Evolutionary conservation across 176 grass and related monocot genomes (phyloP).

Genomic region (Aegilops longissima): DNA sequence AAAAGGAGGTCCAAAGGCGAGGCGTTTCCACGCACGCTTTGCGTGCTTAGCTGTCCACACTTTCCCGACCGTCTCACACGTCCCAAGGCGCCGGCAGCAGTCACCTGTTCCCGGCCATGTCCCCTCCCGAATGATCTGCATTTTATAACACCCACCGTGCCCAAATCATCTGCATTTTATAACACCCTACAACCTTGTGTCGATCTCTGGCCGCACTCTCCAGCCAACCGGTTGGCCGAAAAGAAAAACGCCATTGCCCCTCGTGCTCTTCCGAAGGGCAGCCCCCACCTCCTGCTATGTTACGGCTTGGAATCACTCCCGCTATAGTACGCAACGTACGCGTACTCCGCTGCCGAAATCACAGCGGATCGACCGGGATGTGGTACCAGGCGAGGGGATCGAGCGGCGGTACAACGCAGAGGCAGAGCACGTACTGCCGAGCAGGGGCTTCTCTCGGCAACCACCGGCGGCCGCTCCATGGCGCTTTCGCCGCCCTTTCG

Average conservation of each 20-base stretch:
- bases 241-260: neutral
- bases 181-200: neutral
- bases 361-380: neutral
- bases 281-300: neutral
- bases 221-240: neutral
- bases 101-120: conserved; percentile 5
- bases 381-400: neutral
- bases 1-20: neutral
- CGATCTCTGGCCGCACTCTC: neutral
- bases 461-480: neutral
- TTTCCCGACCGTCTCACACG: conserved; percentile 20
- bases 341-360: neutral
- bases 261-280: neutral
- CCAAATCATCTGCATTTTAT: neutral
- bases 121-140: neutral
- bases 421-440: no score
- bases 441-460: neutral
- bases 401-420: no score
- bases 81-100: conserved; percentile 3
- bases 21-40: neutral
- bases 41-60: conserved; percentile 2
- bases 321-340: neutral
- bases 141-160: neutral
- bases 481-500: neutral
- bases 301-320: neutral